Conservation (phyloP, 208 protist species). For the Crithidia sp. region DNA sequence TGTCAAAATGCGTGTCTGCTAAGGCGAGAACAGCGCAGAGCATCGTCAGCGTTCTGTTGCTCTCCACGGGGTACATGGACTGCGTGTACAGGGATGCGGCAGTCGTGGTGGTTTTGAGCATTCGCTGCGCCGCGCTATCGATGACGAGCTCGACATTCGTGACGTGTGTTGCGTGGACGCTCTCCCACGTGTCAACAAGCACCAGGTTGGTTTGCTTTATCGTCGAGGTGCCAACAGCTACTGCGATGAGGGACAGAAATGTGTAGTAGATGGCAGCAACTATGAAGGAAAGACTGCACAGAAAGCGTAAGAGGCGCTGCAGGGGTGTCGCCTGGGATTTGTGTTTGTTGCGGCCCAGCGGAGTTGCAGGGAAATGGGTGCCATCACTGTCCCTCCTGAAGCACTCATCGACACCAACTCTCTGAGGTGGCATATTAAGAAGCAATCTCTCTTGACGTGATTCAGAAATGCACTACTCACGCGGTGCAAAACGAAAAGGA, state of each 20-base stretch:
- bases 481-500: no score
- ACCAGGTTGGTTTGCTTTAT: background rate
- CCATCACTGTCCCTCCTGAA: no score
- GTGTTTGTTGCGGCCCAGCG: no score
- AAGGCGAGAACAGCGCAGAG: background rate
- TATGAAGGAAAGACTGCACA: background rate
- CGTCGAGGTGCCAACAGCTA: background rate
- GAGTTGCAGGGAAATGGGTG: no score
- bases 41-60: constrained; percentile 7
- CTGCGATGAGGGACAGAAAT: background rate
- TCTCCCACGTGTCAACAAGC: background rate
- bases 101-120: background rate
- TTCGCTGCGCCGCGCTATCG: background rate
- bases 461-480: no score
- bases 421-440: no score
- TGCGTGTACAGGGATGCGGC: constrained; percentile 2
- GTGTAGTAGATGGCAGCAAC: background rate
- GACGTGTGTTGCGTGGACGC: background rate
- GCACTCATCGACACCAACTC: no score
- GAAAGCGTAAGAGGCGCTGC: no score
- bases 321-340: no score
- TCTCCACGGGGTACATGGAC: background rate
- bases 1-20: background rate
- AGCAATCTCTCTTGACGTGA: no score
- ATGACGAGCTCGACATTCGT: background rate